These are phyloP conservation scores for Cercospora sp. DNA, from an alignment of 2,329 filamentous ascomycete species.

Conservation along the genomic window DNA sequence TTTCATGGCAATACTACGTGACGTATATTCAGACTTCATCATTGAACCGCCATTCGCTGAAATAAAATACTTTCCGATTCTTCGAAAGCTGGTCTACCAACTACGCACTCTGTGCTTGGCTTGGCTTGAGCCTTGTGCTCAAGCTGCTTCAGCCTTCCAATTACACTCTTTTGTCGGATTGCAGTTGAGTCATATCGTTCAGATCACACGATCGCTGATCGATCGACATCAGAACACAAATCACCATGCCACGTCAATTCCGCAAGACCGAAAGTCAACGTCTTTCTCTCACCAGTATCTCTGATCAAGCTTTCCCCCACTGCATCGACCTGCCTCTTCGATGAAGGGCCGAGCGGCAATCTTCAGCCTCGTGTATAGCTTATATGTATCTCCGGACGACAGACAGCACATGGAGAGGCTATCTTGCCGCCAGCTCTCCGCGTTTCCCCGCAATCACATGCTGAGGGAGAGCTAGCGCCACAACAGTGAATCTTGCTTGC, in stretches of 20 bases:
- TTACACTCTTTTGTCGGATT: no score
- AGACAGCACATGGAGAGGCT: neutral
- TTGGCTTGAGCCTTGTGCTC: no score
- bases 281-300: neutral
- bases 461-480: neutral
- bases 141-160: no score
- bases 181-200: no score
- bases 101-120: no score
- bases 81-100: no score
- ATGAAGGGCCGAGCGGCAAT: neutral
- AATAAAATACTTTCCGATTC: no score
- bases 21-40: no score
- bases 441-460: conserved; percentile 3
- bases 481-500: neutral
- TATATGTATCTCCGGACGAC: neutral
- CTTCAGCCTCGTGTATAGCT: neutral
- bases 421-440: neutral
- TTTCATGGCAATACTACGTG: no score
- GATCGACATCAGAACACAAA: neutral
- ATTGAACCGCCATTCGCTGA: no score
- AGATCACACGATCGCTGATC: no score
- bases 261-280: neutral
- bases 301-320: neutral
- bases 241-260: neutral
- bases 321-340: neutral